Evolutionary conservation across 768 basidiomycete species (phyloP).

Genomic region (Phallus indusiatus): DNA sequence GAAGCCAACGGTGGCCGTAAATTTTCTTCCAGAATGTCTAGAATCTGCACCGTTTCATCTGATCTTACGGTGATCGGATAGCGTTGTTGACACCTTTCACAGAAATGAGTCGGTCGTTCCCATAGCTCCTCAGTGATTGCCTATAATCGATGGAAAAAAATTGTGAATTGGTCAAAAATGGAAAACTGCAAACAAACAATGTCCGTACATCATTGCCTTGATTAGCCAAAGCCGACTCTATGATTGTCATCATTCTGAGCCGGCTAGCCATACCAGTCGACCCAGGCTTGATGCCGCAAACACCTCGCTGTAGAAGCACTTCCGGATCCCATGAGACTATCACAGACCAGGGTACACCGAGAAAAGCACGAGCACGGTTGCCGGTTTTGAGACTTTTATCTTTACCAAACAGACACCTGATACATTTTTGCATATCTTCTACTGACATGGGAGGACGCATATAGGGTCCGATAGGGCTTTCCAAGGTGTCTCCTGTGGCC

Average conservation of each 20-base stretch:
- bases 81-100: slow-evolving; percentile 4
- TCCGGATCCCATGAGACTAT: slow-evolving; percentile 8
- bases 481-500: neutral
- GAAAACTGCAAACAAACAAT: neutral
- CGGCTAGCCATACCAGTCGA: slow-evolving; percentile 9
- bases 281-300: slow-evolving; percentile 4
- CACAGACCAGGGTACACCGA: slow-evolving; percentile 7
- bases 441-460: slow-evolving; percentile 8
- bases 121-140: slow-evolving; percentile 3
- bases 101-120: slow-evolving; percentile 5
- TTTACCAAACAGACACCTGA: slow-evolving; percentile 8
- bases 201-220: neutral
- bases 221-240: slow-evolving; percentile 6
- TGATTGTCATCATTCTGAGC: slow-evolving; percentile 9
- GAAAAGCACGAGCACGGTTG: slow-evolving; percentile 8
- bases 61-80: slow-evolving; percentile 8
- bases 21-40: neutral
- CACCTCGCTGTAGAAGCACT: slow-evolving; percentile 1
- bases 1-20: neutral
- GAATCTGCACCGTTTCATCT: neutral
- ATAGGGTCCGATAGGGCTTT: slow-evolving; percentile 8
- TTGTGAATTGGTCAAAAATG: neutral
- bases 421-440: slow-evolving; percentile 8
- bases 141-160: neutral
- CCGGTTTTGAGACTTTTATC: slow-evolving; percentile 9